A percentile compares a stretch with the other conserved stretches of the same genome.
Conservation (phyloP, 75 land plant genomes). For the Cryptomeria japonica region DNA sequence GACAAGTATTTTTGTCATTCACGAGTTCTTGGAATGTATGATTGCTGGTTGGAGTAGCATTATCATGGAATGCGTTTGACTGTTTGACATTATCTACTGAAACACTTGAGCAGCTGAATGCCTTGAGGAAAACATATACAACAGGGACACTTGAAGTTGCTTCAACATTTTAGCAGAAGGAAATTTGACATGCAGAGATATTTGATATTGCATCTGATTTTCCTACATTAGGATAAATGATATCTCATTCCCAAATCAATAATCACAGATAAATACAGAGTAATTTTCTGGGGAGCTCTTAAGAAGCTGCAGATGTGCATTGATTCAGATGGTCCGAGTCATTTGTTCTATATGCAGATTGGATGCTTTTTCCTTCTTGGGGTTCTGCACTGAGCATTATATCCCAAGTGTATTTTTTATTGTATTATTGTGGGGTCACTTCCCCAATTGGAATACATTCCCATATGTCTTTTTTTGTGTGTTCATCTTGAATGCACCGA, state of each 20-base stretch:
- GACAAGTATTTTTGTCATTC: not conserved
- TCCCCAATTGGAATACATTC: not conserved
- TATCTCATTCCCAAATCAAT: not conserved
- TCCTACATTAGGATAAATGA: not conserved
- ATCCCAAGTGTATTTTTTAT: conserved; percentile 13
- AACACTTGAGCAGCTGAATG: not conserved
- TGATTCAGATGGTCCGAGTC: not conserved
- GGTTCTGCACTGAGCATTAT: not conserved
- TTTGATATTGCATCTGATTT: not conserved
- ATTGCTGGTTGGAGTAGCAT: not conserved
- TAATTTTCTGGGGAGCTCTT: not conserved
- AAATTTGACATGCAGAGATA: not conserved
- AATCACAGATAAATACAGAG: not conserved
- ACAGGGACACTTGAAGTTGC: not conserved
- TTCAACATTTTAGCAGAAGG: not conserved
- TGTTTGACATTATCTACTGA: not conserved
- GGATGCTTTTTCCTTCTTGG: not conserved
- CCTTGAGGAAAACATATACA: conserved; percentile 1
- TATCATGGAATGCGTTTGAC: not conserved
- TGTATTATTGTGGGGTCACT: conserved; percentile 7
- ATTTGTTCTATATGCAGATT: not conserved
- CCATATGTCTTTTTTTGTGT: not conserved
- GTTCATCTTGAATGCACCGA: conserved; percentile 2
- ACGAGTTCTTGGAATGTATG: not conserved
- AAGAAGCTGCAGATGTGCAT: not conserved